These are phyloP conservation scores for Diplodia scrobiculata DNA, from an alignment of 2,329 filamentous ascomycete species.

Conservation along the genomic window DNA sequence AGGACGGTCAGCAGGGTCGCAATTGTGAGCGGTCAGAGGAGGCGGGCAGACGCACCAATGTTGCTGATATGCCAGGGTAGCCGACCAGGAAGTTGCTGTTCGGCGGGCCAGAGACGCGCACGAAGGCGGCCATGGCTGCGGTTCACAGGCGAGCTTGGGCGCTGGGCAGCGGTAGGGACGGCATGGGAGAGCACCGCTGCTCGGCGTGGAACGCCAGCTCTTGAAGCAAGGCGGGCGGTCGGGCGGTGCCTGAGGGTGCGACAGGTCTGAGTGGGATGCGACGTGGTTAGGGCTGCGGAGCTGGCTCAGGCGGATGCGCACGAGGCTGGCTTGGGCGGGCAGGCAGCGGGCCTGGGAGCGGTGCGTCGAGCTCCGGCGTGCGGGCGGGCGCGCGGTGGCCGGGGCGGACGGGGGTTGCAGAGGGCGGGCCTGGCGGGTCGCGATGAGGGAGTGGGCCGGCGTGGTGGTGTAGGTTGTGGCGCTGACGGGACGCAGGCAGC, in stretches of 20 bases:
- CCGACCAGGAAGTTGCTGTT: constrained; percentile 97
- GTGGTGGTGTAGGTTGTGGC: constrained; percentile 26
- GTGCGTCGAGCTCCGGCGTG: constrained; percentile 15
- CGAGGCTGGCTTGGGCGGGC: constrained; percentile 23
- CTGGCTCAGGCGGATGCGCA: background rate
- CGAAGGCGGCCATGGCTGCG: constrained; percentile 65
- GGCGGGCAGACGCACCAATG: constrained; percentile 71
- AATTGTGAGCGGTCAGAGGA: constrained; percentile 20
- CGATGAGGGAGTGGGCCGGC: constrained; percentile 6
- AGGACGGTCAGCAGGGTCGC: constrained; percentile 15
- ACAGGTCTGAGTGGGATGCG: constrained; percentile 11
- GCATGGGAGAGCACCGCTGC: constrained; percentile 29
- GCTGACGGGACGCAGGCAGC: constrained; percentile 26
- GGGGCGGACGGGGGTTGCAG: background rate
- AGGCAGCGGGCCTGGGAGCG: background rate
- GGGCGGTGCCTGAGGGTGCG: constrained; percentile 2
- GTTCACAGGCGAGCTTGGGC: constrained; percentile 25
- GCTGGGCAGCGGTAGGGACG: constrained; percentile 29
- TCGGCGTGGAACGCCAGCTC: constrained; percentile 19
- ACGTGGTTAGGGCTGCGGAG: constrained; percentile 4
- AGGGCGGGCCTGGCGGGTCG: constrained; percentile 1
- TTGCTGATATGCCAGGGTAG: constrained; percentile 97
- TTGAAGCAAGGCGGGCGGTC: constrained; percentile 13
- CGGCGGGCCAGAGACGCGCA: constrained; percentile 94
- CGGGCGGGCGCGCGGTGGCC: constrained; percentile 11